These are phyloP conservation scores for Daldinia childiae DNA, from an alignment of 495 filamentous ascomycete species.

Conservation along the genomic window DNA sequence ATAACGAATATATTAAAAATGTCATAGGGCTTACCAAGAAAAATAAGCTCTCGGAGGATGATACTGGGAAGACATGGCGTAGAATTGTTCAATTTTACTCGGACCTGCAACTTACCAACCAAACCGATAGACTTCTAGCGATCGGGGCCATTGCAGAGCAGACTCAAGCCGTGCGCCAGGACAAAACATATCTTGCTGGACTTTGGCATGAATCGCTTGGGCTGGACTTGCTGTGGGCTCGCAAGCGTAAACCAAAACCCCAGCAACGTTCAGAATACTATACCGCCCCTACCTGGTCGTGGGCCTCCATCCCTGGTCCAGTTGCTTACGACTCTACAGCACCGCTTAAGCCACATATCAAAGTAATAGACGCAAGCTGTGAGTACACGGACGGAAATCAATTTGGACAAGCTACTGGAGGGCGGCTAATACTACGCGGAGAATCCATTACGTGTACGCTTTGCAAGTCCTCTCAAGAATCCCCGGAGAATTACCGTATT, in stretches of 20 bases:
- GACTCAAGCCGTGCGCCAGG: background rate
- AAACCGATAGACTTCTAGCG: background rate
- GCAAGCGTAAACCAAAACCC: background rate
- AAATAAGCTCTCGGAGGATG: background rate
- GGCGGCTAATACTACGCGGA: background rate
- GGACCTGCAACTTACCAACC: conserved; percentile 2
- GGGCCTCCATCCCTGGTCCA: background rate
- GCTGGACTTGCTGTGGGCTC: background rate
- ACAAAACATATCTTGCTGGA: conserved; percentile 4
- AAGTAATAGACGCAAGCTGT: background rate
- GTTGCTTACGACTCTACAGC: background rate
- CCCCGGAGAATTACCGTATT: background rate
- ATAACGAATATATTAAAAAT: background rate
- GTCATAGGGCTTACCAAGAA: background rate
- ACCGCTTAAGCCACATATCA: background rate
- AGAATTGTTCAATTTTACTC: background rate
- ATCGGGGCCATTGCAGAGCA: conserved; percentile 17
- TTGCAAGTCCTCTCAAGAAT: background rate
- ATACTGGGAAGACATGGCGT: background rate
- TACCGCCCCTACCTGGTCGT: conserved; percentile 5
- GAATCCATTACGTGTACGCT: background rate
- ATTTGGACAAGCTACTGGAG: background rate
- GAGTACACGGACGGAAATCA: background rate
- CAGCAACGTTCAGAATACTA: background rate
- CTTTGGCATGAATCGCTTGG: conserved; percentile 9